Conservation (phyloP, 805 yeast genomes). For the Metschnikowia amazonensis region DNA sequence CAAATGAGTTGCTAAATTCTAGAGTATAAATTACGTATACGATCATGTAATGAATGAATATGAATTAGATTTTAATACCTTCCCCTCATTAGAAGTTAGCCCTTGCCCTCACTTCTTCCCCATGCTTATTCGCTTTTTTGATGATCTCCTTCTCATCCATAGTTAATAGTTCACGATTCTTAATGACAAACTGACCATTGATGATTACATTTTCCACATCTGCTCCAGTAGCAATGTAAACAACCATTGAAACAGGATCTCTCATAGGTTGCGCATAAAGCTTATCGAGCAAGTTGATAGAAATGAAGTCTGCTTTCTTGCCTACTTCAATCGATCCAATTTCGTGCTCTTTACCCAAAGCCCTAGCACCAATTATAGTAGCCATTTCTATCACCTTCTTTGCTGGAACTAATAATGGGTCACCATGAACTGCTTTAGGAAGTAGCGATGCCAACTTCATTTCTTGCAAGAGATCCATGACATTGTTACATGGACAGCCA, state of each 20-base stretch:
- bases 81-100: slow-evolving; percentile 7
- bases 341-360: slow-evolving; percentile 16
- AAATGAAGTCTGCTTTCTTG: slow-evolving; percentile 14
- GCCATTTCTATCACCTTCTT: slow-evolving; percentile 15
- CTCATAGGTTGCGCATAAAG: slow-evolving; percentile 21
- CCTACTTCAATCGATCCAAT: slow-evolving; percentile 17
- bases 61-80: not conserved
- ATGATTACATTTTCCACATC: slow-evolving; percentile 18
- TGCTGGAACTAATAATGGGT: slow-evolving; percentile 15
- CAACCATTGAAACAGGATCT: slow-evolving; percentile 22
- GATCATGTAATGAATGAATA: not conserved
- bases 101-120: slow-evolving; percentile 10
- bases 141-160: slow-evolving; percentile 13
- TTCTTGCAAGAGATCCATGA: slow-evolving; percentile 21
- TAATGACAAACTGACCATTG: slow-evolving; percentile 9
- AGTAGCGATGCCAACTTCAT: slow-evolving; percentile 20
- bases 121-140: slow-evolving; percentile 12
- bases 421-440: slow-evolving; percentile 21
- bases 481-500: slow-evolving; percentile 21
- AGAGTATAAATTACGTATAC: not conserved
- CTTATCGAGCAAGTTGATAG: slow-evolving; percentile 18
- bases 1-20: too few relatives aligned
- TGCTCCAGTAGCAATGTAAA: slow-evolving; percentile 21
- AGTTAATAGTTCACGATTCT: slow-evolving; percentile 9
- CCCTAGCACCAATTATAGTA: slow-evolving; percentile 14